Conservation (phyloP, 192 early-diverging fungal species). For the Coemansia interrupta region DNA sequence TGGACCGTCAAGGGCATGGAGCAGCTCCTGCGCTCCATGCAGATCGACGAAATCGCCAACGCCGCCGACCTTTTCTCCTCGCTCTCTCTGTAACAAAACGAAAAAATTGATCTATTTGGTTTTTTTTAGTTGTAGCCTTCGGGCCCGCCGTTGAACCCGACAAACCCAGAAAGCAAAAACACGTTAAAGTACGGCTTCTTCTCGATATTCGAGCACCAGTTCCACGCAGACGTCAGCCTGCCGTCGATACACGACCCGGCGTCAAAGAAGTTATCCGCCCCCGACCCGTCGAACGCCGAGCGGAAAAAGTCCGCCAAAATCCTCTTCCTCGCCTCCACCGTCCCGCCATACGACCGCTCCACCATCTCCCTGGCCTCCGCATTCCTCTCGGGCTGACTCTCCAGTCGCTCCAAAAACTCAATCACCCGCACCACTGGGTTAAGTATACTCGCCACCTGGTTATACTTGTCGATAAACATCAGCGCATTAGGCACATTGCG, state of each 20-base stretch:
- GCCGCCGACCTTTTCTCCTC: conserved; percentile 31
- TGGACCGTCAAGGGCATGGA: conserved; percentile 43
- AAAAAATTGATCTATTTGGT: not conserved
- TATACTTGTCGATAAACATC: conserved; percentile 98
- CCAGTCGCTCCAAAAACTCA: conserved; percentile 65
- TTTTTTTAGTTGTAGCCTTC: conserved; percentile 26
- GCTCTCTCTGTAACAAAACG: conserved; percentile 15
- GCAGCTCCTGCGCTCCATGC: conserved; percentile 39
- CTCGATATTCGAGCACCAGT: conserved; percentile 87
- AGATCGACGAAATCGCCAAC: conserved; percentile 45
- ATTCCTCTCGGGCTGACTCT: conserved; percentile 14
- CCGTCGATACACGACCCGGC: conserved; percentile 96
- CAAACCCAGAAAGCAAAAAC: conserved; percentile 76
- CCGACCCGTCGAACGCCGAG: conserved; percentile 94
- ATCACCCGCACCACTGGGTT: conserved; percentile 79
- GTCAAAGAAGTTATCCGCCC: conserved; percentile 86
- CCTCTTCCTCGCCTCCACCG: conserved; percentile 60
- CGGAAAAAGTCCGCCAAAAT: conserved; percentile 94
- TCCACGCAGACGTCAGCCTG: conserved; percentile 87
- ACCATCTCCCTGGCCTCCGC: conserved; percentile 66
- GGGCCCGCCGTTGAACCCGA: conserved; percentile 67
- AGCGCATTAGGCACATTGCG: conserved; percentile 98
- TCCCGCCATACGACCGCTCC: conserved; percentile 63
- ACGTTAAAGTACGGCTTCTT: conserved; percentile 90
- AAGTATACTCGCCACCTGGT: conserved; percentile 94